phyloP scores from a whole-genome alignment of 2,329 filamentous ascomycete species.

The Penicillium italicum region DNA sequence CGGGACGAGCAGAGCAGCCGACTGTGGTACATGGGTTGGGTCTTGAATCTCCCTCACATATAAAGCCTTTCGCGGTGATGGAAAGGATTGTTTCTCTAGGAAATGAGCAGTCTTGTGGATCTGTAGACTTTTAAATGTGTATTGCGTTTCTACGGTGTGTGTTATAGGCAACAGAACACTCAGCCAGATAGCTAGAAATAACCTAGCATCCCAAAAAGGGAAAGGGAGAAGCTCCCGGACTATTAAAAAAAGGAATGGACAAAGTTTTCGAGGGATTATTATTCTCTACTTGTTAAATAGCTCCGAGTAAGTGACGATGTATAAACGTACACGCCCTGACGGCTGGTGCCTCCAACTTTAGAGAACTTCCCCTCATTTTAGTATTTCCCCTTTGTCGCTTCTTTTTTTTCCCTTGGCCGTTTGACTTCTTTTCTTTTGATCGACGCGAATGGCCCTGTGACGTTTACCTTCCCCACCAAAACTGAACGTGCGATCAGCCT shows the following conservation, averaged over 20 bases:
- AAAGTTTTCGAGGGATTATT: background rate
- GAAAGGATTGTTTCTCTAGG: background rate
- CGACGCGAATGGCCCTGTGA: conserved; percentile 12
- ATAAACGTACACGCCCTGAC: conserved; percentile 9
- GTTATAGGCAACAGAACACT: background rate
- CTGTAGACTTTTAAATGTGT: no score
- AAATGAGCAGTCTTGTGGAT: background rate
- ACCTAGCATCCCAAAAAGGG: background rate
- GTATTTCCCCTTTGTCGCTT: background rate
- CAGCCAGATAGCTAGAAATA: background rate
- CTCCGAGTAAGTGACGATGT: no score
- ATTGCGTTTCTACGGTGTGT: background rate
- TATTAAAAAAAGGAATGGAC: background rate
- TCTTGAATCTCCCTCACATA: background rate
- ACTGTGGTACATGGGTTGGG: background rate
- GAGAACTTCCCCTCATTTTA: conserved; percentile 28
- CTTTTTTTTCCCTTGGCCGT: background rate
- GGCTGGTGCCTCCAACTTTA: conserved; percentile 19
- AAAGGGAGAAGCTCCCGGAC: background rate
- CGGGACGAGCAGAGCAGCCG: no score
- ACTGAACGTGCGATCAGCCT: conserved; percentile 24
- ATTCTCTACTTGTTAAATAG: no score
- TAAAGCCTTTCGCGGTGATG: background rate
- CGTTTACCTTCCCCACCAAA: conserved; percentile 20
- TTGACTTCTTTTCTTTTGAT: background rate